These are phyloP conservation scores for Lojkania enalia DNA, from an alignment of 2,329 filamentous ascomycete species.

Conservation along the genomic window DNA sequence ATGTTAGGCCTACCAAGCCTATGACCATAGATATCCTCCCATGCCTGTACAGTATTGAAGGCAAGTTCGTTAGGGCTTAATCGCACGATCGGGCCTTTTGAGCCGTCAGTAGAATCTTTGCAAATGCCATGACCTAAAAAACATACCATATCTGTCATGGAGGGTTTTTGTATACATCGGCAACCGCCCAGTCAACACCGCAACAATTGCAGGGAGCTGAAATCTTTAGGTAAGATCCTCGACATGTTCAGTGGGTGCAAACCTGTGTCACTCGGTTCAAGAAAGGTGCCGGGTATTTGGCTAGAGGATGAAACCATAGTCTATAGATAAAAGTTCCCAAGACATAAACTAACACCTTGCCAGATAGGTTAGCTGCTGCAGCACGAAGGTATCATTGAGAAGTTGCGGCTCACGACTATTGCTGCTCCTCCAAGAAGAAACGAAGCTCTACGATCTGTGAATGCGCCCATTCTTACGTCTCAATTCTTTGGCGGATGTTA, in stretches of 20 bases:
- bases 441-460: background rate
- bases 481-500: background rate
- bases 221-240: background rate
- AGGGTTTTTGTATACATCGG: conserved; percentile 22
- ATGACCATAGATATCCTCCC: conserved; percentile 47
- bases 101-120: conserved; percentile 22
- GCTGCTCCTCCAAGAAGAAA: conserved; percentile 6
- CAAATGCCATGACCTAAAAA: background rate
- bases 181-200: conserved; percentile 17
- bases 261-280: conserved; percentile 17
- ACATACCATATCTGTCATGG: conserved; percentile 31
- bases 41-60: conserved; percentile 47
- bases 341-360: conserved; percentile 9
- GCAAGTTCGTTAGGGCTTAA: conserved; percentile 53
- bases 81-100: conserved; percentile 53
- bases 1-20: conserved; percentile 16
- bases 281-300: conserved; percentile 18
- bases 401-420: background rate
- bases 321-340: conserved; percentile 12
- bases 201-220: conserved; percentile 17
- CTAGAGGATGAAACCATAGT: conserved; percentile 18
- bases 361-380: background rate
- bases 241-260: conserved; percentile 4
- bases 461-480: background rate
- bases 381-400: background rate